phyloP scores from a whole-genome alignment of 345 rosid species.

The Rhodomyrtus tomentosa region DNA sequence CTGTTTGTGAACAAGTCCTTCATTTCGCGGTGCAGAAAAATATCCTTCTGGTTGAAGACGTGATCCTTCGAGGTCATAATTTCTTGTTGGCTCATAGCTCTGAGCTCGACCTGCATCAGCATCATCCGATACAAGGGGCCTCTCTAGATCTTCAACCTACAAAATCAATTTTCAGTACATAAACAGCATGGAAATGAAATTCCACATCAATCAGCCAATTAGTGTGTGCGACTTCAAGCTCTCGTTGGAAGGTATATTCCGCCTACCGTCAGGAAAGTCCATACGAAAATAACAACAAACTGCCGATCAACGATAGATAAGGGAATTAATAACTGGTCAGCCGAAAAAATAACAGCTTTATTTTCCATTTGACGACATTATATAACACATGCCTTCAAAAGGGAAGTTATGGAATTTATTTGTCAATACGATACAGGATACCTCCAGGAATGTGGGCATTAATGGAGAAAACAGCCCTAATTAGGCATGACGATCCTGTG shows the following conservation, averaged over 20 bases:
- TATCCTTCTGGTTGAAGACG: conserved; percentile 51
- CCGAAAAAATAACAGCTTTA: neutral
- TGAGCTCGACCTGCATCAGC: conserved; percentile 25
- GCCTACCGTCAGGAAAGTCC: neutral
- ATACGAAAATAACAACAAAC: neutral
- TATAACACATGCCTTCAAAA: neutral
- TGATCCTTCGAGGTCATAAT: conserved; percentile 61
- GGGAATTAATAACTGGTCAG: neutral
- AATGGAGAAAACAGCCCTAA: neutral
- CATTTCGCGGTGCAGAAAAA: conserved; percentile 29
- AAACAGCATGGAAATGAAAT: neutral
- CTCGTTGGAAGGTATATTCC: neutral
- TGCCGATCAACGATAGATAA: neutral
- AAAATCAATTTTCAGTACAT: neutral
- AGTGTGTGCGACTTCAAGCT: neutral
- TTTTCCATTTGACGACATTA: neutral
- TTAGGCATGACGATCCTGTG: neutral
- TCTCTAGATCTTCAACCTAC: conserved; percentile 56
- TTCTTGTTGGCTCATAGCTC: conserved; percentile 43
- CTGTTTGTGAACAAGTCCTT: conserved; percentile 56
- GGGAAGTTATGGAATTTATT: neutral
- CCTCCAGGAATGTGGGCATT: neutral
- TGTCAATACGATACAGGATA: neutral
- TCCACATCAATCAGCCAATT: neutral
- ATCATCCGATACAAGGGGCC: conserved; percentile 60